A percentile compares a stretch with the other conserved stretches of the same genome.
Conservation (phyloP, 2,329 filamentous ascomycete genomes). For the Neonectria faginata region DNA sequence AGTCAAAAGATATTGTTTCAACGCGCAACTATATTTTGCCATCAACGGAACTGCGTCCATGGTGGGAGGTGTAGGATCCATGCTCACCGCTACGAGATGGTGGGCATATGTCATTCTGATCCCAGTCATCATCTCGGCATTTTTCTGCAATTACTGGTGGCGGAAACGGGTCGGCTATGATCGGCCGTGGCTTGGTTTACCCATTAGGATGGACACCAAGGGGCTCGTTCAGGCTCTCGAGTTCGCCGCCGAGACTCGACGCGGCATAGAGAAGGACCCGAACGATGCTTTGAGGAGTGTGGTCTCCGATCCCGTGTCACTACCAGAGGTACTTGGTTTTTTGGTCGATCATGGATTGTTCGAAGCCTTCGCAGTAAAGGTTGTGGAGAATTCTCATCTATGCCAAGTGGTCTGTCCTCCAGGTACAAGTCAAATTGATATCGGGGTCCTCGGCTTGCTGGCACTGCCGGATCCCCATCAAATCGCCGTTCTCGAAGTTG, state of each 20-base stretch:
- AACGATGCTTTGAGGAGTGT: conserved; percentile 14
- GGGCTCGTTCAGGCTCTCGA: conserved; percentile 27
- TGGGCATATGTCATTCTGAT: conserved; percentile 64
- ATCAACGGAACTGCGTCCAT: conserved; percentile 60
- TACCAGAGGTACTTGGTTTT: conserved; percentile 20
- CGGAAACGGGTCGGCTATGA: conserved; percentile 59
- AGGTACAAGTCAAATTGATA: neutral
- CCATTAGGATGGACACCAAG: neutral
- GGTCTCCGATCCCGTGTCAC: neutral
- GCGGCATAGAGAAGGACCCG: conserved; percentile 13
- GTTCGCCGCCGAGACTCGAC: conserved; percentile 26
- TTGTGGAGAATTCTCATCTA: conserved; percentile 17
- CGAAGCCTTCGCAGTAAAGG: conserved; percentile 28
- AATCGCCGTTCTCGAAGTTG: conserved; percentile 11
- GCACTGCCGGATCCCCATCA: conserved; percentile 22
- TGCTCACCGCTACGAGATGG: conserved; percentile 64
- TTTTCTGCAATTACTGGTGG: conserved; percentile 63
- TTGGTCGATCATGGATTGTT: conserved; percentile 36
- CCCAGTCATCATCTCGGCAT: conserved; percentile 60
- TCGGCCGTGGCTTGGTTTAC: conserved; percentile 27
- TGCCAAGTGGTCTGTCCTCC: conserved; percentile 2
- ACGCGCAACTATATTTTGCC: conserved; percentile 54
- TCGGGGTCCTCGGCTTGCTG: conserved; percentile 11
- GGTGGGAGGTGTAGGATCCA: conserved; percentile 60
- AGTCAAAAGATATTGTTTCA: conserved; percentile 54